A percentile compares a stretch with the other conserved stretches of the same genome.
Conservation (phyloP, 2,329 filamentous ascomycete genomes). For the Escovopsis sp. region DNA sequence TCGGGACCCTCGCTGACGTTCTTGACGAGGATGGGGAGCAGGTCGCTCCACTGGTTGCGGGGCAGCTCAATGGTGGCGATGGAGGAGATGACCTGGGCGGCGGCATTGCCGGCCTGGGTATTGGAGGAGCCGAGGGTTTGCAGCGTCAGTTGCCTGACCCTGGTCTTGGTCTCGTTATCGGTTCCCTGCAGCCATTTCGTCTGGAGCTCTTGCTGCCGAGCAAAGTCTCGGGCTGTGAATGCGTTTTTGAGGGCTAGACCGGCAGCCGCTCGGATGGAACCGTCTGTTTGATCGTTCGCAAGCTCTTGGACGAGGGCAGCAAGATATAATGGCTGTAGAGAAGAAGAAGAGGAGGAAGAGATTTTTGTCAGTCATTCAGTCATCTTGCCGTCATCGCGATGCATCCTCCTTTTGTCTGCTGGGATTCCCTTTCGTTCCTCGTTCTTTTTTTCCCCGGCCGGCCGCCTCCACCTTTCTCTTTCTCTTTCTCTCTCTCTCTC, state of each 20-base stretch:
- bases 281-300: conserved; percentile 72
- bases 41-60: conserved; percentile 79
- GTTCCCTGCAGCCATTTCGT: conserved; percentile 82
- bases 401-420: no score
- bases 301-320: conserved; percentile 85
- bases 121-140: conserved; percentile 72
- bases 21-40: conserved; percentile 79
- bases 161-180: conserved; percentile 65
- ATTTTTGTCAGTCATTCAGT: conserved; percentile 10
- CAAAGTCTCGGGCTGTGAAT: conserved; percentile 83
- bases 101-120: conserved; percentile 69
- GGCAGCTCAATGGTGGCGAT: conserved; percentile 93
- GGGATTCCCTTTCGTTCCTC: no score
- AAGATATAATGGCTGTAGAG: conserved; percentile 69
- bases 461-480: no score
- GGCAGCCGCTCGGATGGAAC: conserved; percentile 81
- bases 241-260: conserved; percentile 97
- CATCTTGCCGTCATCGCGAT: neutral
- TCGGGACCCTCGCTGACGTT: conserved; percentile 80
- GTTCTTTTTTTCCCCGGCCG: no score
- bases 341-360: conserved; percentile 4
- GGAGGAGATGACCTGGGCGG: conserved; percentile 88
- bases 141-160: conserved; percentile 82
- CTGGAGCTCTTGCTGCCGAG: conserved; percentile 79
- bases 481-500: no score